These are phyloP conservation scores for Dryas integrifolia DNA, from an alignment of 331 rosid genomes.

Conservation along the genomic window DNA sequence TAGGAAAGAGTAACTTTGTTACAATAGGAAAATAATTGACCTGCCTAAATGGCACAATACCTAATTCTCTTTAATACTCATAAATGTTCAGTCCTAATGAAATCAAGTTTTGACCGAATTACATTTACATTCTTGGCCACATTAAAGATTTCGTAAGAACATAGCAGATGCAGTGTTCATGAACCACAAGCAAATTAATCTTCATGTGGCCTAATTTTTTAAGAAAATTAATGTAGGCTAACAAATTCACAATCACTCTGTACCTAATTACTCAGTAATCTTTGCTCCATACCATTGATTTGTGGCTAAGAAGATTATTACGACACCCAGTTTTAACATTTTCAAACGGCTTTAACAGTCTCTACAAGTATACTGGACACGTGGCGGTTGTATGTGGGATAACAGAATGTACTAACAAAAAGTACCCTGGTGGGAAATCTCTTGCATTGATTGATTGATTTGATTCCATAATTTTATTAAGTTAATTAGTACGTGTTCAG, in stretches of 20 bases:
- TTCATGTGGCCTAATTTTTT: background rate
- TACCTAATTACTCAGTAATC: no score
- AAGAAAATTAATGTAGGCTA: background rate
- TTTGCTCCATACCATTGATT: constrained; percentile 1
- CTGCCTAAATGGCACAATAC: no score
- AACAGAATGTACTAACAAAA: constrained; percentile 1
- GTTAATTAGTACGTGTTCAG: no score
- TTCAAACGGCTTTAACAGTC: background rate
- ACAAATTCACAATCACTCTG: background rate
- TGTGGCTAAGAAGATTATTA: background rate
- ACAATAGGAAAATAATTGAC: no score
- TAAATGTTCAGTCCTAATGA: background rate
- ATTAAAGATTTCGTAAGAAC: background rate
- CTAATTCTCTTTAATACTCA: background rate
- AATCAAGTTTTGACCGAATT: background rate
- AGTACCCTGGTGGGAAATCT: background rate
- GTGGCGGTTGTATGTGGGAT: constrained; percentile 8
- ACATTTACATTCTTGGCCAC: background rate
- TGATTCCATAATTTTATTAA: no score
- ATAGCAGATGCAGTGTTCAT: background rate
- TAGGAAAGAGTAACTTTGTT: no score
- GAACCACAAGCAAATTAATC: constrained; percentile 1
- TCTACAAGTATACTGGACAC: background rate
- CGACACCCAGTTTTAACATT: no score
- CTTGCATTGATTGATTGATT: background rate